Base-by-base conservation (phyloP, 257 asterid genomes). In the Ocimum tenuiflorum region DNA sequence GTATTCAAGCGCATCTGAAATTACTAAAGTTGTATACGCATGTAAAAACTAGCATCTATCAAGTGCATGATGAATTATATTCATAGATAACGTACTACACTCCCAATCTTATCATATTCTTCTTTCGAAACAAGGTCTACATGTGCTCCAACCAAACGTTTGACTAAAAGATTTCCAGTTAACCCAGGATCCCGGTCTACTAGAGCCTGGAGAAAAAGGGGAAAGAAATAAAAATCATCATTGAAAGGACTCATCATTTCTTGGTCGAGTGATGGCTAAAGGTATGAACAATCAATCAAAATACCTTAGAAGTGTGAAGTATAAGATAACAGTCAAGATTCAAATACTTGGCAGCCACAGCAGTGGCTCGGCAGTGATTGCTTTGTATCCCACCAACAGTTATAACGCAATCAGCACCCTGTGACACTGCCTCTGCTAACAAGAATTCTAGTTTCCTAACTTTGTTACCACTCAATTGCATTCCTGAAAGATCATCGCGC, bases 381-480 rank as follows among this genome's bases (percentile, higher is more conserved):
- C 99, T 94, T 73, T 94, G 99, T 79, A 94, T 88, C 73, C 99
- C 97, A 48, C 99, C 99, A 29, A 94, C 82, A 35, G 97, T 94
- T 47, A 90, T 72, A 65, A 94, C 68, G 60, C 99, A 89, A 63
- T 94, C 99, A 45, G 97, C 95, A 50, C 95, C 99, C 71, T 81
- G 74, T 23, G 83, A 83, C 77, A 92, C 88, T 1, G 99, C 99
- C 72, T 89, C 99, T n/a, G 95, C 97, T 77, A 94, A 63, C 83
- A 94, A 83, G 86, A 94, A 94, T 70, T 92, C 99, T 17, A 92
- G 97, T 75, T 92, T 92, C 78, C 99, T 78, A 53, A 89, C 95
- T 89, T 92, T 92, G 86, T 92, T 92, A 71, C 99, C 99, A 78
- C 99, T 92, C 75, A 92, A 66, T 76, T 89, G 96, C 97, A 92